phyloP scores from a whole-genome alignment of 1,139 yeast species.

The Zygotorulaspora mrakii region DNA sequence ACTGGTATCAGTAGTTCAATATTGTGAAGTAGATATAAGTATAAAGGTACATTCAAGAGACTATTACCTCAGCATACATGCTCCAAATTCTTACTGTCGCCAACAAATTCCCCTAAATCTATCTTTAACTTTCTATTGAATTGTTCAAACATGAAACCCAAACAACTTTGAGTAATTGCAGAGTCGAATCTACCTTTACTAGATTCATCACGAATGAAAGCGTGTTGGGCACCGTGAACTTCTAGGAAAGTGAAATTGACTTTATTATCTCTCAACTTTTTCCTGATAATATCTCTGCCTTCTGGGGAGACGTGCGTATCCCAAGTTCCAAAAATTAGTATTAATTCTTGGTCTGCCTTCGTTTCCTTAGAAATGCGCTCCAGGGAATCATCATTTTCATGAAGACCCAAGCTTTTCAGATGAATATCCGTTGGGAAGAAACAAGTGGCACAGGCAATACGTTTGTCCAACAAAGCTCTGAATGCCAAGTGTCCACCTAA shows the following conservation, averaged over 20 bases:
- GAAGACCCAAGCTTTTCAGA: conserved; percentile 56
- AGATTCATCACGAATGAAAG: conserved; percentile 73
- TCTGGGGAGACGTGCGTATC: conserved; percentile 79
- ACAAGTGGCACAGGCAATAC: conserved; percentile 66
- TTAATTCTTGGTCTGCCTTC: conserved; percentile 49
- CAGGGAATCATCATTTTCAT: conserved; percentile 61
- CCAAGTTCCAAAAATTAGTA: conserved; percentile 71
- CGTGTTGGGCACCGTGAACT: conserved; percentile 77
- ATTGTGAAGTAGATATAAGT: too few species aligned
- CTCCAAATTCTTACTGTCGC: conserved; percentile 48
- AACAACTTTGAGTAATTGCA: conserved; percentile 64
- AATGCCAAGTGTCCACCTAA: conserved; percentile 82
- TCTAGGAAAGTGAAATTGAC: conserved; percentile 70
- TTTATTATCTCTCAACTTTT: conserved; percentile 53
- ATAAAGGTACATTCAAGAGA: too few species aligned
- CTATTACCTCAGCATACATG: conserved; percentile 64
- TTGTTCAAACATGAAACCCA: conserved; percentile 64
- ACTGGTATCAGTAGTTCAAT: too few species aligned
- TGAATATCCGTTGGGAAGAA: conserved; percentile 84
- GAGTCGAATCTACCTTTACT: conserved; percentile 80
- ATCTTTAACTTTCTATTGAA: conserved; percentile 65
- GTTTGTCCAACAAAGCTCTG: conserved; percentile 63
- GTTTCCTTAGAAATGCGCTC: conserved; percentile 48
- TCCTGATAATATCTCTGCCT: conserved; percentile 70
- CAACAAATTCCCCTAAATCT: conserved; percentile 63